Evolutionary conservation across 2,329 filamentous ascomycete species (phyloP).

Genomic region (Lithohypha guttulata): DNA sequence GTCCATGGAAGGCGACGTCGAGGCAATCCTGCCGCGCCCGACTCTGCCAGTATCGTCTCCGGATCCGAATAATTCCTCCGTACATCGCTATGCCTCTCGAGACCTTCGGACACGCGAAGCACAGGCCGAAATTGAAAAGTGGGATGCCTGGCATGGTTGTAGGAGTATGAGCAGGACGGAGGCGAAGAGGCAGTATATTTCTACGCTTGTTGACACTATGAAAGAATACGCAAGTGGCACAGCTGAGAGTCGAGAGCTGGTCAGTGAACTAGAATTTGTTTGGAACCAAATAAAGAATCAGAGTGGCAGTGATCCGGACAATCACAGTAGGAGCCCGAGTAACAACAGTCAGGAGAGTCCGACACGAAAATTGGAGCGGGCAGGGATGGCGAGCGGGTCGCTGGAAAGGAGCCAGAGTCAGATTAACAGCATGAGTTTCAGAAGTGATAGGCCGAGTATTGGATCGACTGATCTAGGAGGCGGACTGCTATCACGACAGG

Average conservation of each 20-base stretch:
- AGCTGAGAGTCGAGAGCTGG: constrained; percentile 6
- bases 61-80: constrained; percentile 11
- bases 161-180: constrained; percentile 75
- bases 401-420: constrained; percentile 29
- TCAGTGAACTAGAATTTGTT: not conserved
- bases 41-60: constrained; percentile 25
- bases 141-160: constrained; percentile 91
- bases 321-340: constrained; percentile 1
- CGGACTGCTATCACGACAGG: not conserved
- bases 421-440: constrained; percentile 17
- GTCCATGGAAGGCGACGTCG: constrained; percentile 94
- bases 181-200: constrained; percentile 87
- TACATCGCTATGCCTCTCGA: constrained; percentile 20
- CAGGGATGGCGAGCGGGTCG: constrained; percentile 23
- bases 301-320: constrained; percentile 9
- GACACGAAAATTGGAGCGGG: not conserved
- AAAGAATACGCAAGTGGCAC: constrained; percentile 83
- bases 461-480: constrained; percentile 31
- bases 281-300: constrained; percentile 26
- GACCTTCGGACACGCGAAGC: constrained; percentile 34
- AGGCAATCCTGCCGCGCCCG: constrained; percentile 84
- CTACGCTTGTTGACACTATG: constrained; percentile 92
- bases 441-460: constrained; percentile 30
- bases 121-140: constrained; percentile 23
- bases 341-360: constrained; percentile 12